Base-by-base conservation (phyloP, 176 grass and related monocot species). In the Olyra latifolia region DNA sequence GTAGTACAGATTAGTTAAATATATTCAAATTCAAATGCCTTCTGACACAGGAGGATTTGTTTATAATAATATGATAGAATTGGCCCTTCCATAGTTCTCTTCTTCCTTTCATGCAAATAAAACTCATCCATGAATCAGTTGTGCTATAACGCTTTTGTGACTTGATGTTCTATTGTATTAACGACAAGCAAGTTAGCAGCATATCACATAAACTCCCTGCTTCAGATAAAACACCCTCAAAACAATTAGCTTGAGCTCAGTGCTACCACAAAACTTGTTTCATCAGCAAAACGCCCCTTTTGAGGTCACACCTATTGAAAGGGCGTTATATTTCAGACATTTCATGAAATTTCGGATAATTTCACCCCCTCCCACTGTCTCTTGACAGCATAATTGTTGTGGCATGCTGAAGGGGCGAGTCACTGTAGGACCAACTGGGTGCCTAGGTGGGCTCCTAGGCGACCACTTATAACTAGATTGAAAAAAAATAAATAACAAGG, bases 1-100 rank as follows among this genome's bases (percentile, higher is more conserved):
- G 17, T 3, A 72, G 20, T 62, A 52, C 42, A 62, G 4, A 40
- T 50, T 50, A 20, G 53, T 49, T 69, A 10, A 70, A 17, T 40
- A 62, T 70, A 85, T 43, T 39, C 52, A 58, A 60, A 85, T 43
- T 39, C 52, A 58, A 60, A 60, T 29, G 12, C 13, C 46, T 72
- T 72, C 7, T 5, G 0, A 3, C 4, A 13, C 22, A 32, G 9
- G 17, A 50, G 70, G 20, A 15, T 20, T 53, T 53, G 47, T 55
- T 39, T 54, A 66, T 22, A 11, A 54, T 66, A 49, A 61, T 24
- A 66, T 17, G 13, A 22, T 75, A 56, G 19, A 19, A 44, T 39
- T 62, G 5, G 42, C 2, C 45, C 14, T 43, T 14, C 19, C 32
- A 55, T 10, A 13, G 19, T 39, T 74, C 32, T 42, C 17, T 58